Base-by-base conservation (phyloP, 2,329 filamentous ascomycete species). In the Alternaria triticina region DNA sequence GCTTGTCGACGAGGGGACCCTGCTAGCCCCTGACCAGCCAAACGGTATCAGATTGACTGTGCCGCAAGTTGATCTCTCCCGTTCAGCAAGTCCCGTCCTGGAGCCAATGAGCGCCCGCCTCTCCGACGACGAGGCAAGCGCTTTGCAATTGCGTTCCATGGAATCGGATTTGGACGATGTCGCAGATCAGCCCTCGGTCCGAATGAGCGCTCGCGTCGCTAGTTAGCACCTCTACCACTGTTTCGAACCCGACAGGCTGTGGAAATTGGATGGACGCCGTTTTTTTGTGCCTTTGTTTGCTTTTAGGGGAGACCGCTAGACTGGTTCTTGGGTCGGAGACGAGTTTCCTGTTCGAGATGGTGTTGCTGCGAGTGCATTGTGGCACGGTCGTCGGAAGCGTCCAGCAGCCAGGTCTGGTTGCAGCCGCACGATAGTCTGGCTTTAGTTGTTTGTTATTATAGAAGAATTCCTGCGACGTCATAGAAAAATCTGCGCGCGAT, bases 101-200 rank as follows among this genome's bases (percentile, higher is more conserved):
- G 77, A 78, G 50, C 70, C 77, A 61, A 79, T 79, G 77, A 76
- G 74, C 64, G 72, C 75, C 10, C 73, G 77, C 5, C 67, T 79
- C 36, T 69, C 72, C 25, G 71, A 72, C 44, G 66, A 74, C 10
- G 72, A 73, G 44, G 64, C 67, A 25, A 66, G 57, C 49, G 62
- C 62, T 33, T 46, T 67, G 25, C 54, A 68, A 40, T 46, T 67
- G 25, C 54, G 68, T 45, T 52, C 69, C 50, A 66, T 72, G 64
- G 69, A 74, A 12, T 66, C 72, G 65, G 69, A 74, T 13, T 66
- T 73, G 65, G 70, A 74, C 20, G 64, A 70, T 13, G 47, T 74
- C 23, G 76, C 77, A 27, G 76, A 78, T 59, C 70, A 70, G 50
- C 74, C 75, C 43, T 69, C 76, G 40, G 63, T 68, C 55, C 65